A percentile compares a stretch with the other conserved stretches of the same genome.
Evolutionary conservation across 768 basidiomycete species (phyloP).

Genomic region (Terana coerulea): DNA sequence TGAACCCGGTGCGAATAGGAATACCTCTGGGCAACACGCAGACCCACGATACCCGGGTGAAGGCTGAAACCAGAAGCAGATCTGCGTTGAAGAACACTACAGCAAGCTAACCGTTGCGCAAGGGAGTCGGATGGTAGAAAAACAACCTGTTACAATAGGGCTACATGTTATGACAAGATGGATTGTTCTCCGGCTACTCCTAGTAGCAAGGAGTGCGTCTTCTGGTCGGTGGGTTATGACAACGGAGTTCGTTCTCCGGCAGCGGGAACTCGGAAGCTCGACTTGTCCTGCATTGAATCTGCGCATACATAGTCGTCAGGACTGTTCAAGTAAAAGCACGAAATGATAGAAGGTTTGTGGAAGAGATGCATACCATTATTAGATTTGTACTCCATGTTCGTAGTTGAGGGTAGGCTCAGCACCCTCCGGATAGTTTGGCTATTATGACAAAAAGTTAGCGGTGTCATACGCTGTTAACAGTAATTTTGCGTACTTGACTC

Average conservation of each 20-base stretch:
- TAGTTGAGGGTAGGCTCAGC: conserved; percentile 70
- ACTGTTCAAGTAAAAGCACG: background rate
- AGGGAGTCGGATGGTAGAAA: too few relatives aligned
- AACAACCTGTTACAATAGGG: background rate
- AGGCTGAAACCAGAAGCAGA: too few relatives aligned
- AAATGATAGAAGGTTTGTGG: background rate
- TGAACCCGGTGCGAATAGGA: too few relatives aligned
- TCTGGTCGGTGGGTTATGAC: conserved; percentile 20
- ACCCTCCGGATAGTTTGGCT: conserved; percentile 81
- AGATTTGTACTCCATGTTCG: conserved; percentile 92
- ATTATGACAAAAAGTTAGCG: conserved; percentile 3
- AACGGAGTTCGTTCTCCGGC: conserved; percentile 27
- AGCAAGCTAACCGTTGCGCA: too few relatives aligned
- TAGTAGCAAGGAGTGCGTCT: background rate
- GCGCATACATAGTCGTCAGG: conserved; percentile 3
- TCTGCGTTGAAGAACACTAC: too few relatives aligned
- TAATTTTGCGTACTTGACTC: conserved; percentile 57
- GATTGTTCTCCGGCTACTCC: background rate
- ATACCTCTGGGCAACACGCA: too few relatives aligned
- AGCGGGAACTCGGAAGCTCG: conserved; percentile 58
- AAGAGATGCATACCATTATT: conserved; percentile 63
- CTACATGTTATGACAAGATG: conserved; percentile 3
- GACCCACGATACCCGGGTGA: too few relatives aligned
- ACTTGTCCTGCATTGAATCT: conserved; percentile 91
- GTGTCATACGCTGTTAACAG: background rate